Base-by-base conservation (phyloP, 495 filamentous ascomycete genomes). In the Neurospora hispaniola region DNA sequence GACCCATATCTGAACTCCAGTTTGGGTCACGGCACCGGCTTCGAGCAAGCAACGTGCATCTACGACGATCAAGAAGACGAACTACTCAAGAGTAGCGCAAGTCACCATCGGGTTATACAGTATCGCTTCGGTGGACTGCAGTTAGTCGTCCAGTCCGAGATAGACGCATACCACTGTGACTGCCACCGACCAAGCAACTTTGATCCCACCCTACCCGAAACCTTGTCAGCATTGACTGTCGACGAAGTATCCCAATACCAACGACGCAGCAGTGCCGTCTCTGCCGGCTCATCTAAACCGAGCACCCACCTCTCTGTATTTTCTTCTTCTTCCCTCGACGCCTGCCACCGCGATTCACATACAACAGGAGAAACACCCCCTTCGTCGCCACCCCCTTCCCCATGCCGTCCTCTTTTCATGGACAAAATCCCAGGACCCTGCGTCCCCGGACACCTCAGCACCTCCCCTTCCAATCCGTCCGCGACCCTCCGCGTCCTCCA, bases 61-160 rank as follows among this genome's bases (percentile, higher is more conserved):
- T 76, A 80, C 43, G 46, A 38, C 16, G 18, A 59, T 2, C 70
- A 72, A 11, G 75, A 75, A 10, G 62, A 69, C 20, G 66, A 66
- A 0, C 23, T 72, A 8, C 69, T 80, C 18, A 68, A 62, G 14
- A 4, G n/a, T 20, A 78, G 76, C 71, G 41, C 70, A 7, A 79
- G 76, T 62, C 78, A 80, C 54, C 77, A 80, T 48, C 75, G 75
- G 5, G 78, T 80, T 0, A 72, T 77, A n/a, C 27, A 73, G 2
- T 80, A 78, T 69, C 7, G 31, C 31, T 76, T 80, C 39, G 75
- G 69, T 5, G 75, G 73, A 5, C 39, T 80, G 54, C 70, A 71
- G 14, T 72, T 69, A 10, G 69, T 78, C 3, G 72, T 80, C 0
- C 78, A 80, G 71, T 74, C 73, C 46, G 78, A 80, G 48, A 75